phyloP scores from a whole-genome alignment of 2,329 filamentous ascomycete species.

The Cladosporium sphaerospermum region DNA sequence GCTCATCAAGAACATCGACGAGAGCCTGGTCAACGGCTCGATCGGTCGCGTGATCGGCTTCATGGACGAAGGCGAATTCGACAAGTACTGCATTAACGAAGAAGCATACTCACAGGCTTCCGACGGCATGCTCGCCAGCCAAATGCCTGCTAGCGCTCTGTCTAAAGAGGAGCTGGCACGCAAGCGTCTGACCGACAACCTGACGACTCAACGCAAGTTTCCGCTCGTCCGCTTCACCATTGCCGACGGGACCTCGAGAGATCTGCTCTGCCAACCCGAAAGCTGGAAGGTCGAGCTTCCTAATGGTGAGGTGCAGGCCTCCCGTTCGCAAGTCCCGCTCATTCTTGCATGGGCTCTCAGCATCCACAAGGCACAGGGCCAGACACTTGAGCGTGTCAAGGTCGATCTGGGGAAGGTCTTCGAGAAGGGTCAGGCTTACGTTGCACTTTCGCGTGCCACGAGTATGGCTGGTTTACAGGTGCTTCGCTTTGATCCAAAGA shows the following conservation, averaged over 20 bases:
- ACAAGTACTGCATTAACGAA: slow-evolving; percentile 27
- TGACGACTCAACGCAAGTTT: slow-evolving; percentile 54
- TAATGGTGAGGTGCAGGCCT: slow-evolving; percentile 86
- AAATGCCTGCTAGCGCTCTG: slow-evolving; percentile 21
- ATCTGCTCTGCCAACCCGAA: slow-evolving; percentile 77
- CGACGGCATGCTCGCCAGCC: slow-evolving; percentile 28
- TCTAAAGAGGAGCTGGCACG: slow-evolving; percentile 16
- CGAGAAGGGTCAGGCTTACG: slow-evolving; percentile 96
- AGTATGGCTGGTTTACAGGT: slow-evolving; percentile 83
- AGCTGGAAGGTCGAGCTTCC: slow-evolving; percentile 97
- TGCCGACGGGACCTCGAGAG: slow-evolving; percentile 67
- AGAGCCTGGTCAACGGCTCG: slow-evolving; percentile 87
- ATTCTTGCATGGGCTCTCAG: slow-evolving; percentile 96
- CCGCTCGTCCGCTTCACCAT: slow-evolving; percentile 81
- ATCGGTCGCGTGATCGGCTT: slow-evolving; percentile 80
- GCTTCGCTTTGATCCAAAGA: slow-evolving; percentile 76
- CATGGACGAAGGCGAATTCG: slow-evolving; percentile 56
- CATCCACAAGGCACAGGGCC: slow-evolving; percentile 96
- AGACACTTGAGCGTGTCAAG: slow-evolving; percentile 88
- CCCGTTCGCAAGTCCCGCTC: slow-evolving; percentile 67
- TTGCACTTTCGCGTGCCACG: slow-evolving; percentile 88
- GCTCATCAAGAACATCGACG: slow-evolving; percentile 99
- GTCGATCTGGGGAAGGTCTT: slow-evolving; percentile 90
- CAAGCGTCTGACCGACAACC: slow-evolving; percentile 50
- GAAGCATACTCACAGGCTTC: slow-evolving; percentile 19